phyloP scores from a whole-genome alignment of 2,329 filamentous ascomycete genomes.

The Alternaria triticimaculans region DNA sequence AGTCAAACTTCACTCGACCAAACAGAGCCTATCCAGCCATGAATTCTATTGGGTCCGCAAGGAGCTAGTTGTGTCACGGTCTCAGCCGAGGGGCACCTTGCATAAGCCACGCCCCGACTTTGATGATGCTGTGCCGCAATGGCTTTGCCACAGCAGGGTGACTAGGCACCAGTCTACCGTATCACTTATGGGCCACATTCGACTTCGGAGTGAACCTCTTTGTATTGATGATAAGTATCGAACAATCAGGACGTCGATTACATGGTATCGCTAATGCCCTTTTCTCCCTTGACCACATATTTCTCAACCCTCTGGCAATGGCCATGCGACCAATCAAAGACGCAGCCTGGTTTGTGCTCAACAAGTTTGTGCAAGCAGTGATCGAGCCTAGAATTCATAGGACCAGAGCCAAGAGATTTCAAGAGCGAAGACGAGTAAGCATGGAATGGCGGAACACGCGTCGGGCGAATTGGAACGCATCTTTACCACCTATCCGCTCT shows the following conservation, averaged over 20 bases:
- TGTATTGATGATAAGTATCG: neutral
- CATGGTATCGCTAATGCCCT: neutral
- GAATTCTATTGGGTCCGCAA: too few relatives aligned
- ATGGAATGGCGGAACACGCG: neutral
- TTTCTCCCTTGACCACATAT: neutral
- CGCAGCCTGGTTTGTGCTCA: neutral
- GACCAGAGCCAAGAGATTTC: neutral
- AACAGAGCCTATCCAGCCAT: too few relatives aligned
- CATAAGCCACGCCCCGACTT: too few relatives aligned
- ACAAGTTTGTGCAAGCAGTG: neutral
- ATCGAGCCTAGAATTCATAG: neutral
- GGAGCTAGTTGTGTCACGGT: too few relatives aligned
- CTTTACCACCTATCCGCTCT: neutral
- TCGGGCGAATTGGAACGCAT: neutral
- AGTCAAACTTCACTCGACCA: too few relatives aligned
- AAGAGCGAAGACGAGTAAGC: neutral
- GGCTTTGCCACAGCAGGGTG: neutral
- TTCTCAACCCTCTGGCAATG: rapidly evolving
- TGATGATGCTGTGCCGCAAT: neutral
- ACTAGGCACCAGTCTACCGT: neutral
- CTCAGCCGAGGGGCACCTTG: too few relatives aligned
- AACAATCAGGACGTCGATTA: neutral
- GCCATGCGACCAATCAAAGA: neutral
- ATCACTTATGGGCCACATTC: neutral
- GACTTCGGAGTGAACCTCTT: neutral